Conservation (phyloP, 73 alveolate genomes). For the Tetrahymena borealis region DNA sequence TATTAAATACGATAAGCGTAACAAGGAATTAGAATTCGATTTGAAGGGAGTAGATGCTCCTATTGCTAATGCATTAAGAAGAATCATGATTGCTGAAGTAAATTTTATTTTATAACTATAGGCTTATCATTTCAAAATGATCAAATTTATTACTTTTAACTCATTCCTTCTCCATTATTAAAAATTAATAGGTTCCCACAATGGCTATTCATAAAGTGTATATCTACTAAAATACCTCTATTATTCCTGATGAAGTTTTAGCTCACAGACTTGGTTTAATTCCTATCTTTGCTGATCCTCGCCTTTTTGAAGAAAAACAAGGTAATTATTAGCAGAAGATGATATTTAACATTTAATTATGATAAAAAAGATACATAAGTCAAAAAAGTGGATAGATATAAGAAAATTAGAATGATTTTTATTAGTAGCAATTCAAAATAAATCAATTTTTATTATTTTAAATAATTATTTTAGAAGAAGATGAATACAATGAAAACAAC, state of each 20-base stretch:
- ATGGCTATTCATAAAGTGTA: conserved; percentile 95
- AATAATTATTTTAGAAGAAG: conserved; percentile 32
- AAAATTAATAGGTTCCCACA: conserved; percentile 70
- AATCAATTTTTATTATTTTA: neutral
- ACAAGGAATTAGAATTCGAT: conserved; percentile 88
- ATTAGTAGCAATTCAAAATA: neutral
- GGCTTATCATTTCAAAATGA: too few species aligned
- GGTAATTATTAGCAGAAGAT: neutral
- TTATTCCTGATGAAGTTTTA: conserved; percentile 94
- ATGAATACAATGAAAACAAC: conserved; percentile 71
- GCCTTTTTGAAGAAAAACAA: conserved; percentile 54
- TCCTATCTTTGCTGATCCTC: conserved; percentile 93
- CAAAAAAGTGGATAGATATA: conserved; percentile 1
- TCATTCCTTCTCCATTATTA: neutral
- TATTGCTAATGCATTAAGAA: conserved; percentile 90
- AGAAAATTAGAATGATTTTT: neutral
- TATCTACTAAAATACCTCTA: conserved; percentile 89
- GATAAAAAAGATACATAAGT: neutral
- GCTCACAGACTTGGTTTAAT: conserved; percentile 95
- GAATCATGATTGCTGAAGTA: conserved; percentile 93
- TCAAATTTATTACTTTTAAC: too few species aligned
- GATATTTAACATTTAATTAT: too few species aligned
- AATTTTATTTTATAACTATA: neutral
- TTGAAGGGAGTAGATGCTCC: conserved; percentile 90
- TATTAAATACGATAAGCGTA: conserved; percentile 2